Percentiles rank a stretch among this genome's conserved stretches.
phyloP scores from a whole-genome alignment of 352 stramenopile species.

The Phytophthora chlamydospora region DNA sequence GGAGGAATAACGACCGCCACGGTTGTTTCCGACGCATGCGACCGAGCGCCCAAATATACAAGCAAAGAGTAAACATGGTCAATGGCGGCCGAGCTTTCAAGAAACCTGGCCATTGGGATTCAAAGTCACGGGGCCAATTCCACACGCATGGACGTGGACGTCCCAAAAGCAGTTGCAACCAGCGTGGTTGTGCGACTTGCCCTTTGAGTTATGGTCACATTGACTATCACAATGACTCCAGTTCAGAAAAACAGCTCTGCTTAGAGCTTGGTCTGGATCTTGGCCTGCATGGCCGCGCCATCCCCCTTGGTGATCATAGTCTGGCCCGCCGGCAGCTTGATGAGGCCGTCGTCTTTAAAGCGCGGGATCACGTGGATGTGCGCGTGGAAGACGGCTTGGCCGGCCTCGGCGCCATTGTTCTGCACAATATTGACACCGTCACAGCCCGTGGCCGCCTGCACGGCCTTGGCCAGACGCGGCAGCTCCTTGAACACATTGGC shows the following conservation, averaged over 20 bases:
- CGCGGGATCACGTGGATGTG: slow-evolving; percentile 86
- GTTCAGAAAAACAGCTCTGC: neutral
- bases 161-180: no score
- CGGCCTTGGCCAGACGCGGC: slow-evolving; percentile 72
- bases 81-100: slow-evolving; percentile 1
- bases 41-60: slow-evolving; percentile 29
- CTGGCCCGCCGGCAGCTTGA: slow-evolving; percentile 57
- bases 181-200: no score
- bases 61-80: slow-evolving; percentile 14
- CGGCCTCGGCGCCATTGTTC: slow-evolving; percentile 75
- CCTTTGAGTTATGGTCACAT: no score
- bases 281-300: slow-evolving; percentile 57
- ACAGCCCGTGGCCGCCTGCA: slow-evolving; percentile 71
- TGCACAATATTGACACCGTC: slow-evolving; percentile 84
- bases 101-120: slow-evolving; percentile 4
- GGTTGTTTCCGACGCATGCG: slow-evolving; percentile 14
- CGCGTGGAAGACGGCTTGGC: slow-evolving; percentile 80
- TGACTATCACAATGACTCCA: no score
- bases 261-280: slow-evolving; percentile 83
- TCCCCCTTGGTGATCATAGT: slow-evolving; percentile 74
- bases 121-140: neutral
- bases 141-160: neutral
- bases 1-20: slow-evolving; percentile 21
- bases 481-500: slow-evolving; percentile 78
- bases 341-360: slow-evolving; percentile 62